Conservation (phyloP, 805 yeast species). For the Wickerhamomyces subpelliculosus region DNA sequence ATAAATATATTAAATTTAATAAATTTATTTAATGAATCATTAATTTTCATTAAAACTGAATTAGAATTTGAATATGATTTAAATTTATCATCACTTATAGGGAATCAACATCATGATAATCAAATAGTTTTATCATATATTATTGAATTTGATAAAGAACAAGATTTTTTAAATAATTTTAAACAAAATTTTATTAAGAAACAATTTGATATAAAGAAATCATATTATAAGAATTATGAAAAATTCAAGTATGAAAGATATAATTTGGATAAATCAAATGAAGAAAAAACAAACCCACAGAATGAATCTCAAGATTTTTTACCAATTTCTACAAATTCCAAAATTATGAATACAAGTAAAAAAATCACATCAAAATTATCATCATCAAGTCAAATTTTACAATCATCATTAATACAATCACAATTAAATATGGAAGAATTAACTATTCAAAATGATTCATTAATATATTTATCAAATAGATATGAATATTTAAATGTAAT, state of each 20-base stretch:
- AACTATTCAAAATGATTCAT: conserved; percentile 16
- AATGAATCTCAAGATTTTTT: background rate
- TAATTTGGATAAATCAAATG: background rate
- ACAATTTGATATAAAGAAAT: background rate
- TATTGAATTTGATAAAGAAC: conserved; percentile 5
- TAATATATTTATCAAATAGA: conserved; percentile 11
- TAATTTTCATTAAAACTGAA: conserved; percentile 8
- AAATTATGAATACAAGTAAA: conserved; percentile 18
- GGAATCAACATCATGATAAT: background rate
- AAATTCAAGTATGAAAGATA: conserved; percentile 6
- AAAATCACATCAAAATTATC: conserved; percentile 18
- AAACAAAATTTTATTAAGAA: background rate
- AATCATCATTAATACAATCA: conserved; percentile 18
- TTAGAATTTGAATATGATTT: conserved; percentile 15
- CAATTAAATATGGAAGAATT: conserved; percentile 20
- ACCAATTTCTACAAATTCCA: conserved; percentile 11
- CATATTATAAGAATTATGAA: conserved; percentile 3
- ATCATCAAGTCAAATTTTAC: conserved; percentile 19
- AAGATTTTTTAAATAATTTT: background rate
- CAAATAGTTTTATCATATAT: background rate
- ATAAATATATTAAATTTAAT: conserved; percentile 10
- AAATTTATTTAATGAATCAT: conserved; percentile 9
- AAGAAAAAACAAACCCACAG: background rate
- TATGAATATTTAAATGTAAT: conserved; percentile 14
- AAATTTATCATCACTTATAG: conserved; percentile 2